Conservation (phyloP, 2,329 filamentous ascomycete genomes). For the Nothopassalora personata region DNA sequence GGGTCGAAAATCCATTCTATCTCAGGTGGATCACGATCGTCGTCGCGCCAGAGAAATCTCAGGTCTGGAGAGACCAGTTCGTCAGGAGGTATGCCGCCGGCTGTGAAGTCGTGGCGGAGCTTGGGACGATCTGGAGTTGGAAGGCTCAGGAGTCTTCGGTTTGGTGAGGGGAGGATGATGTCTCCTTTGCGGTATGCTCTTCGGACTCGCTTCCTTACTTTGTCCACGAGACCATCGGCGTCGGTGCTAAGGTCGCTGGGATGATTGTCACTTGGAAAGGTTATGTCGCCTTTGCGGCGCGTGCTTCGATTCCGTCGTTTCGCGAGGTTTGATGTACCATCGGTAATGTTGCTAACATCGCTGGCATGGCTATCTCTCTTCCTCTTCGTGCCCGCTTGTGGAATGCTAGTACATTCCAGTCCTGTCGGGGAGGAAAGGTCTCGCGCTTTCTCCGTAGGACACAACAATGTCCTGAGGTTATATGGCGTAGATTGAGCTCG, state of each 20-base stretch:
- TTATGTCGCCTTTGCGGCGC: no score
- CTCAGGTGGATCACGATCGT: not conserved
- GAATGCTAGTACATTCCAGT: not conserved
- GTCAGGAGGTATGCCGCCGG: not conserved
- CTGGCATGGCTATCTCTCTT: not conserved
- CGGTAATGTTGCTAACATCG: not conserved
- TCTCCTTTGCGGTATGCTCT: not conserved
- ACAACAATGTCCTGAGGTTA: not conserved
- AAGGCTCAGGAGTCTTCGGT: not conserved
- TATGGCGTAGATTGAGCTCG: not conserved
- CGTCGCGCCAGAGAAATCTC: not conserved
- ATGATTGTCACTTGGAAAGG: no score
- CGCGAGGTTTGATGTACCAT: no score
- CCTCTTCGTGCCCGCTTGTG: not conserved
- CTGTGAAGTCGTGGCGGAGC: not conserved
- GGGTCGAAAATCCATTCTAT: not conserved
- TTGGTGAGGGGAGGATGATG: not conserved
- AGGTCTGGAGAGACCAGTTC: not conserved
- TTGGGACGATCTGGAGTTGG: not conserved
- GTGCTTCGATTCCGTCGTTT: no score
- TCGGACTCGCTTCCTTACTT: not conserved
- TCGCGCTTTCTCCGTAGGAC: not conserved
- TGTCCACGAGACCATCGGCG: not conserved
- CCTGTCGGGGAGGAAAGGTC: not conserved
- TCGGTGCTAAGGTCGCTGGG: not conserved